These are phyloP conservation scores for Asterophora parasitica DNA, from an alignment of 768 basidiomycete species.

Conservation along the genomic window DNA sequence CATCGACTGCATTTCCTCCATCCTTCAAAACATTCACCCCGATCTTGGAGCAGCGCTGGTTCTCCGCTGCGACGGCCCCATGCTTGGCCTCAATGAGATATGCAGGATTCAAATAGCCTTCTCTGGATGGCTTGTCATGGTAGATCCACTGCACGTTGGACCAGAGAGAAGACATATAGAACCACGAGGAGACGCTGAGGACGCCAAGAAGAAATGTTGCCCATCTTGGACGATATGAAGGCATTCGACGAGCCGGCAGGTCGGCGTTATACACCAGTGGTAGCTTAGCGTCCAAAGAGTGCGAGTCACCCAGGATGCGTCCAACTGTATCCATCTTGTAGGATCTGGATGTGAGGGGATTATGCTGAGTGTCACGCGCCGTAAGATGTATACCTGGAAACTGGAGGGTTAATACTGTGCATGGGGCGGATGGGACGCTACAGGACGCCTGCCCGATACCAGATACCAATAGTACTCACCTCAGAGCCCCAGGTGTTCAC, in stretches of 20 bases:
- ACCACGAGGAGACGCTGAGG: neutral
- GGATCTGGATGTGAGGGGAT: neutral
- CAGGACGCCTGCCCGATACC: too few relatives aligned
- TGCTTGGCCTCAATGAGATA: constrained; percentile 52
- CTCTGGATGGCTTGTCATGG: neutral
- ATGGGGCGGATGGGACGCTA: too few relatives aligned
- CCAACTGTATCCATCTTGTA: neutral
- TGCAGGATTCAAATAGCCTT: constrained; percentile 34
- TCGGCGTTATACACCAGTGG: constrained; percentile 1
- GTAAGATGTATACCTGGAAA: too few relatives aligned
- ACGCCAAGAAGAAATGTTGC: constrained; percentile 6
- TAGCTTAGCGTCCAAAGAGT: neutral
- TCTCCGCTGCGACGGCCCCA: constrained; percentile 90
- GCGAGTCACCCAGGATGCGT: neutral
- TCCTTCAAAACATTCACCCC: constrained; percentile 72
- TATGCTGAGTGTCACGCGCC: too few relatives aligned
- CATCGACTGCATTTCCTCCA: constrained; percentile 90
- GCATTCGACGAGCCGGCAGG: neutral
- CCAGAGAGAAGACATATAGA: neutral
- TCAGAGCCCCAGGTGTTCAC: too few relatives aligned
- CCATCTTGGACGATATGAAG: neutral
- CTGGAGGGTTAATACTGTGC: neutral
- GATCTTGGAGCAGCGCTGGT: constrained; percentile 78
- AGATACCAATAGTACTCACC: too few relatives aligned
- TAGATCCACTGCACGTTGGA: neutral